These are phyloP conservation scores for Annulohypoxylon stygium DNA, from an alignment of 495 filamentous ascomycete species.

Conservation along the genomic window DNA sequence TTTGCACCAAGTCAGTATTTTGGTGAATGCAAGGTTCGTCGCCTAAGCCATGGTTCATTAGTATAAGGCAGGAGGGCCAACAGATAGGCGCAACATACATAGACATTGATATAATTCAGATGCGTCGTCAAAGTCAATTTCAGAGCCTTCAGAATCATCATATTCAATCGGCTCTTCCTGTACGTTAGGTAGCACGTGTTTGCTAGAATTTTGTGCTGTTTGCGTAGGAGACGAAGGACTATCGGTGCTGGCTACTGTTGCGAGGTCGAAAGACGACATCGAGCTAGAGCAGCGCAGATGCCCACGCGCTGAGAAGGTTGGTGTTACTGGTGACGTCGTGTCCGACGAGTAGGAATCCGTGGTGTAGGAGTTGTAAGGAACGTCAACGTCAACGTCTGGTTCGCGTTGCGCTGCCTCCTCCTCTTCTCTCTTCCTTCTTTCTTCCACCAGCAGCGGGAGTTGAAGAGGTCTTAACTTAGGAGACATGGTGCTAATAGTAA, in stretches of 20 bases:
- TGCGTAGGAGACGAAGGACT: slow-evolving; percentile 63
- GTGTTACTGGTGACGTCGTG: slow-evolving; percentile 69
- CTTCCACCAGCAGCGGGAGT: slow-evolving; percentile 66
- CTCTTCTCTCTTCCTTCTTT: slow-evolving; percentile 60
- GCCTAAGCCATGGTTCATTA: slow-evolving; percentile 49
- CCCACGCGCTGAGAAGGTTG: slow-evolving; percentile 69
- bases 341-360: slow-evolving; percentile 69
- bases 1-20: slow-evolving; percentile 55
- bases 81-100: slow-evolving; percentile 57
- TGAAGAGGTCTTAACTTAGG: slow-evolving; percentile 64
- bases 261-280: slow-evolving; percentile 63
- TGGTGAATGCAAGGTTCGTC: slow-evolving; percentile 60
- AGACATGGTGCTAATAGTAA: slow-evolving; percentile 58
- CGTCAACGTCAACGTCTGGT: slow-evolving; percentile 36
- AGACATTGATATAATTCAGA: slow-evolving; percentile 64
- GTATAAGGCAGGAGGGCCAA: neutral
- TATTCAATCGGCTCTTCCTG: slow-evolving; percentile 67
- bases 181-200: slow-evolving; percentile 65
- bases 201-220: slow-evolving; percentile 56
- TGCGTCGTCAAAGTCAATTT: slow-evolving; percentile 53
- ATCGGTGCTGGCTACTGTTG: slow-evolving; percentile 50
- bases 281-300: slow-evolving; percentile 69
- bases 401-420: slow-evolving; percentile 43
- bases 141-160: slow-evolving; percentile 68
- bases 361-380: slow-evolving; percentile 50